Evolutionary conservation across 768 basidiomycete genomes (phyloP), one percentile per base, ranked within the genome.

Genomic region (Termitomyces sp.): DNA sequence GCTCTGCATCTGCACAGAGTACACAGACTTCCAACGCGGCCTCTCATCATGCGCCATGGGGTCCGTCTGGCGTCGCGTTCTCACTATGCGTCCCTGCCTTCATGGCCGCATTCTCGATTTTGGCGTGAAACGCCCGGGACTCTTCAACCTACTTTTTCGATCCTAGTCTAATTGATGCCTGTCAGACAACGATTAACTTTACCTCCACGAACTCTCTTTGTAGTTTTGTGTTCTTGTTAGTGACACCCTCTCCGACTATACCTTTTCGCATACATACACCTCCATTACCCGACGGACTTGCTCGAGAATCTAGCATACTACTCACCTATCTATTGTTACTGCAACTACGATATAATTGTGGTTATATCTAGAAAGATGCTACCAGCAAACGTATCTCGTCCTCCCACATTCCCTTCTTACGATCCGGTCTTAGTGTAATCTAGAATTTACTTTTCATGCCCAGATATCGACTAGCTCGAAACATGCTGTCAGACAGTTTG

Each of bases 1-100:
- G 33, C 10, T 31, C 49, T 24, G 13, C 9, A n/a, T 49, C 26
- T 42, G 28, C 13, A 5, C 34, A 57, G 22, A 12, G 49, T 16
- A 26, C 33, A 34, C 51, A 51, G 34, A 48, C 58, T 1, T 59
- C 51, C 7, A 60, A 62, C 22, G 56, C 61, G 10, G 61, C 57
- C 7, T 39, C 54, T 15, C 16, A 55, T 28, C 46, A n/a, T n/a
- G n/a, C 51, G 0, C 31, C 52, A 20, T 41, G 54, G 37, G 20
- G 12, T 24, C 22, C 45, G 8, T 26, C 54, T 46, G 45, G 26
- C 10, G 18, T 29, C 34, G 13, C 31, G 5, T 18, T 59, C 16
- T 45, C 61, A 12, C 4, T 59, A 29, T 59, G 42, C 33, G 24
- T 44, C 28, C 53, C 61, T 7, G 55, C 56, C 29, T 31, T 59